phyloP scores from a whole-genome alignment of 2,329 filamentous ascomycete species.

The Orbilia ellipsospora region DNA sequence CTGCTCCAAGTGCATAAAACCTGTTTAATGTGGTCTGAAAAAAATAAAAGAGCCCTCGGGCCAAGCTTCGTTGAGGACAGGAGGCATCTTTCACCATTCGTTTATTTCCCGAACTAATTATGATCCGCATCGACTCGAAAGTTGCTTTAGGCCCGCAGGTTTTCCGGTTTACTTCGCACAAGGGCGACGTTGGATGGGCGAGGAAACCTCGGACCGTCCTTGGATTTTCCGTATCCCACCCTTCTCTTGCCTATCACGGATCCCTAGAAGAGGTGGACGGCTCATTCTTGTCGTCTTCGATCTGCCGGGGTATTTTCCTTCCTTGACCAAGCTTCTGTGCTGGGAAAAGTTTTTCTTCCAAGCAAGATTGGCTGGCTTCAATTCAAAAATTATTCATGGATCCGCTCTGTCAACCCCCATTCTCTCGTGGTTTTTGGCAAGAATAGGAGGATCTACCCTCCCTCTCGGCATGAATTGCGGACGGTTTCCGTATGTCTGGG shows the following conservation, averaged over 20 bases:
- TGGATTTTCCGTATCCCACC: slow-evolving; percentile 19
- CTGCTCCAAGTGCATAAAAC: slow-evolving; percentile 15
- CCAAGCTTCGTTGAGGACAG: slow-evolving; percentile 8
- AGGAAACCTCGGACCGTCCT: slow-evolving; percentile 33
- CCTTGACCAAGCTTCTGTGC: slow-evolving; percentile 17
- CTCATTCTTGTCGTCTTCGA: slow-evolving; percentile 27
- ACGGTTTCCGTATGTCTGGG: slow-evolving; percentile 4
- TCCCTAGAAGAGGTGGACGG: slow-evolving; percentile 19
- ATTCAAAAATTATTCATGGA: slow-evolving; percentile 34
- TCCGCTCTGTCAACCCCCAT: slow-evolving; percentile 29
- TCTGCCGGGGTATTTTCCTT: slow-evolving; percentile 8
- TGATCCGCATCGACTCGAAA: slow-evolving; percentile 34
- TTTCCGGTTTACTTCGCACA: slow-evolving; percentile 23
- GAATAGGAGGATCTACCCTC: slow-evolving; percentile 33
- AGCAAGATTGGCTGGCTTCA: slow-evolving; percentile 10
- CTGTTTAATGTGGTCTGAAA: slow-evolving; percentile 20
- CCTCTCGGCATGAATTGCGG: slow-evolving; percentile 45
- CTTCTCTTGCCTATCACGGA: slow-evolving; percentile 49
- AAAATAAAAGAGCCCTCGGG: background rate
- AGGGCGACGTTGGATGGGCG: slow-evolving; percentile 28
- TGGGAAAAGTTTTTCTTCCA: slow-evolving; percentile 14
- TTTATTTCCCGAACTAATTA: slow-evolving; percentile 35
- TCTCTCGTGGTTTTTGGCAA: slow-evolving; percentile 17
- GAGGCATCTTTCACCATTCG: background rate
- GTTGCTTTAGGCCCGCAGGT: slow-evolving; percentile 24